Percentiles rank a stretch among this genome's conserved stretches.
These are phyloP conservation scores for Ochromonas danica DNA, from an alignment of 108 stramenopile genomes.

Conservation along the genomic window DNA sequence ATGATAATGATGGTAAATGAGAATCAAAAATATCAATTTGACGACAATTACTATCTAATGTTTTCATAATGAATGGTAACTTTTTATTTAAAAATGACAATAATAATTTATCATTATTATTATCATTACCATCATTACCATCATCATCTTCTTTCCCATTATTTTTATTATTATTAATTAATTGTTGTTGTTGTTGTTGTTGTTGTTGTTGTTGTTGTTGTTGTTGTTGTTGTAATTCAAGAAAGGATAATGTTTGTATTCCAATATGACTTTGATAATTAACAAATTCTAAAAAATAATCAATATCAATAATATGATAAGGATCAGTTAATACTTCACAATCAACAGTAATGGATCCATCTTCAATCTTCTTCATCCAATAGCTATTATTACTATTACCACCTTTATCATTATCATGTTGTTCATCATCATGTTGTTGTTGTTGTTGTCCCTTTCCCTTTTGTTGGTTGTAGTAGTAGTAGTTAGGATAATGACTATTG, in stretches of 20 bases:
- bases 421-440: too few species aligned
- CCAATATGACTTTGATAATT: neutral
- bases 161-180: neutral
- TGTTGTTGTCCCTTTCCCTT: too few species aligned
- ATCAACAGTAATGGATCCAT: constrained; percentile 9
- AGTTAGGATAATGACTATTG: neutral
- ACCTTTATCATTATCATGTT: too few species aligned
- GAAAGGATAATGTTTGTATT: neutral
- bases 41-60: neutral
- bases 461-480: neutral
- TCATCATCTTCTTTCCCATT: neutral
- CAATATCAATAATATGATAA: neutral
- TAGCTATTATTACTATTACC: too few species aligned
- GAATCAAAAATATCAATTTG: neutral
- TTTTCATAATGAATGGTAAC: neutral
- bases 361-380: constrained; percentile 9
- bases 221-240: neutral
- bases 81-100: neutral
- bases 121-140: neutral
- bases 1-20: too few species aligned
- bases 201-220: neutral
- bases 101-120: neutral
- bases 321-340: neutral
- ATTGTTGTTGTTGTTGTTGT: neutral
- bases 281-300: constrained; percentile 25